A percentile compares a stretch with the other conserved stretches of the same genome.
phyloP scores from a whole-genome alignment of 2,329 filamentous ascomycete species.

The Xylariomycetidae sp. region DNA sequence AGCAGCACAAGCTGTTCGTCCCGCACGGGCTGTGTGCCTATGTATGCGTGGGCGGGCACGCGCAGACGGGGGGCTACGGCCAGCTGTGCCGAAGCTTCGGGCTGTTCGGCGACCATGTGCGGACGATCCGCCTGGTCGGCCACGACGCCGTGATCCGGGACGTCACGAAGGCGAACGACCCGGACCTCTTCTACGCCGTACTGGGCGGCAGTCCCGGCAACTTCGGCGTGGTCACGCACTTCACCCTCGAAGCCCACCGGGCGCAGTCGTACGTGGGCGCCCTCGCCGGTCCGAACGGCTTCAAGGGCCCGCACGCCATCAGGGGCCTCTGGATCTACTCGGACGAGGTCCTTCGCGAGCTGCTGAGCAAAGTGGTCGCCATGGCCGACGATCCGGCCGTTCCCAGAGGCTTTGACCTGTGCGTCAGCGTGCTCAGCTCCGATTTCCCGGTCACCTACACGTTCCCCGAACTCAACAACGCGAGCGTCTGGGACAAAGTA shows the following conservation, averaged over 20 bases:
- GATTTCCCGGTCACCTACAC: constrained; percentile 31
- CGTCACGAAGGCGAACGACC: constrained; percentile 40
- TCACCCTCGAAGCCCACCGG: constrained; percentile 40
- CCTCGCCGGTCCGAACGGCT: too few species aligned
- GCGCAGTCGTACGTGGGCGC: constrained; percentile 34
- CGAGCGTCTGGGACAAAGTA: constrained; percentile 28
- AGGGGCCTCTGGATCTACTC: constrained; percentile 37
- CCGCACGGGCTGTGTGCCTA: constrained; percentile 40
- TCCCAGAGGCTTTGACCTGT: constrained; percentile 41
- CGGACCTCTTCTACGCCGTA: constrained; percentile 54
- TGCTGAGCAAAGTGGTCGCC: constrained; percentile 34
- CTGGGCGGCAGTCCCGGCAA: constrained; percentile 53
- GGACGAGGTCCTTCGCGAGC: constrained; percentile 29
- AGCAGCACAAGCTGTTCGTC: constrained; percentile 35
- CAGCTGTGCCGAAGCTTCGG: constrained; percentile 44
- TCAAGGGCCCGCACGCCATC: constrained; percentile 35
- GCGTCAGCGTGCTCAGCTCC: constrained; percentile 39
- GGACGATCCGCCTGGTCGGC: constrained; percentile 41
- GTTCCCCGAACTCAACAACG: constrained; percentile 28
- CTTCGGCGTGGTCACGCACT: constrained; percentile 49
- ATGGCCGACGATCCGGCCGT: constrained; percentile 38
- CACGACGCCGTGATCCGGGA: constrained; percentile 38
- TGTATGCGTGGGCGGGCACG: constrained; percentile 41
- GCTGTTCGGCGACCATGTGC: constrained; percentile 47
- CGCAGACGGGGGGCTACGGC: constrained; percentile 42